Percentiles rank a stretch among this genome's conserved stretches.
Conservation (phyloP, 2,329 filamentous ascomycete species). For the Metarhizium album region DNA sequence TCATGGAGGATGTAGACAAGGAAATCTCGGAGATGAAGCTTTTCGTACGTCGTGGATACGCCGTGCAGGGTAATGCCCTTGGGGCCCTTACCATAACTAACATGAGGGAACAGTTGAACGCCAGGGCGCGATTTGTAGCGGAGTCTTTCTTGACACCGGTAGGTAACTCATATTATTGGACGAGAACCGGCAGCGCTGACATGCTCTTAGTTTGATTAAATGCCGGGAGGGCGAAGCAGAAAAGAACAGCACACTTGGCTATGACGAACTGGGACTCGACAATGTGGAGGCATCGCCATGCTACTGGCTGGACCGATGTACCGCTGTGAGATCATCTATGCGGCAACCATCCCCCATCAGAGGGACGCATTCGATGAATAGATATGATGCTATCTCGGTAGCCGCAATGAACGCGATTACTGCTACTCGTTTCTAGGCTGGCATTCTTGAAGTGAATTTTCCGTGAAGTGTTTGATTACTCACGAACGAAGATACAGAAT, state of each 20-base stretch:
- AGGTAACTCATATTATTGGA: slow-evolving; percentile 13
- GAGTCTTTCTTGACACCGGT: slow-evolving; percentile 97
- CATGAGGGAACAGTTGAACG: slow-evolving; percentile 66
- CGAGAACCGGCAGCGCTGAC: slow-evolving; percentile 3
- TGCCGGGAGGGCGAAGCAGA: neutral
- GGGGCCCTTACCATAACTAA: slow-evolving; percentile 7
- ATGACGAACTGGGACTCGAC: neutral
- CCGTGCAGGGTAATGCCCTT: neutral
- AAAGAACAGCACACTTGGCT: neutral
- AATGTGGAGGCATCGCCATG: neutral
- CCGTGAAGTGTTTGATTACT: neutral
- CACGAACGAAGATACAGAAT: neutral
- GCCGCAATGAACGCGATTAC: slow-evolving; percentile 4
- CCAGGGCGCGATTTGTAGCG: slow-evolving; percentile 90
- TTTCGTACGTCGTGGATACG: slow-evolving; percentile 57
- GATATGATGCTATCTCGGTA: neutral
- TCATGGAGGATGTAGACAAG: slow-evolving; percentile 99
- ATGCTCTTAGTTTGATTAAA: slow-evolving; percentile 22
- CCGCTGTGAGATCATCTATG: neutral
- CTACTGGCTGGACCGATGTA: neutral
- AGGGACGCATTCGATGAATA: slow-evolving; percentile 1
- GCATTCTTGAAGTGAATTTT: neutral
- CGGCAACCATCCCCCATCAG: neutral
- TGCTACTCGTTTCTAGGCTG: neutral
- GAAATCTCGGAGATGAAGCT: slow-evolving; percentile 99